These are phyloP conservation scores for Teratosphaeria viscida DNA, from an alignment of 2,329 filamentous ascomycete species.

Conservation along the genomic window DNA sequence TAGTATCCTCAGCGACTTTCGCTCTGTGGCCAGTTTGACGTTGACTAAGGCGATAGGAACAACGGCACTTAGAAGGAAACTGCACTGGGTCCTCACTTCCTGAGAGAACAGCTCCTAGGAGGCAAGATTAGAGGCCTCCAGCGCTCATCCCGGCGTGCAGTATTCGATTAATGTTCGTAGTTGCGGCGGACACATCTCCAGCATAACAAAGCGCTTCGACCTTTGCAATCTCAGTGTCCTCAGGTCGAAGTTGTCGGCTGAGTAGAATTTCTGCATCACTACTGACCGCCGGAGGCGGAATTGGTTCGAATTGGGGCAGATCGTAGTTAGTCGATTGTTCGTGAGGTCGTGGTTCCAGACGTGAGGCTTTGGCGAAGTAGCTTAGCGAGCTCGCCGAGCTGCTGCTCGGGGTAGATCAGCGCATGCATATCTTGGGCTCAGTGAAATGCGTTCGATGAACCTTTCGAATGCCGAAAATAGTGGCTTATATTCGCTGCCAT, in stretches of 20 bases:
- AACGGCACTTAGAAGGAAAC: neutral
- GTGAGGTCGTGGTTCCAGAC: neutral
- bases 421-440: neutral
- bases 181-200: slow-evolving; percentile 1
- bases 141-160: neutral
- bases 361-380: neutral
- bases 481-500: neutral
- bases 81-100: slow-evolving; percentile 1
- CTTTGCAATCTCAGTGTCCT: slow-evolving; percentile 1
- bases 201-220: neutral
- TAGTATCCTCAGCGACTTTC: slow-evolving; percentile 2
- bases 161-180: neutral
- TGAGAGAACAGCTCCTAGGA: slow-evolving; percentile 1
- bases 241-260: neutral
- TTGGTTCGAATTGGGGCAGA: neutral
- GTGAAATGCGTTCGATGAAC: neutral
- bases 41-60: neutral
- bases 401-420: neutral
- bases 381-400: neutral
- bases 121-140: slow-evolving; percentile 1
- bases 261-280: neutral
- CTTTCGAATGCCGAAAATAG: neutral
- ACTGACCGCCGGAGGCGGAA: neutral
- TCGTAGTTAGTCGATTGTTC: neutral
- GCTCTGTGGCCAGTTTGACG: neutral